Conservation (phyloP, 345 rosid species). For the Hirschfeldia incana region DNA sequence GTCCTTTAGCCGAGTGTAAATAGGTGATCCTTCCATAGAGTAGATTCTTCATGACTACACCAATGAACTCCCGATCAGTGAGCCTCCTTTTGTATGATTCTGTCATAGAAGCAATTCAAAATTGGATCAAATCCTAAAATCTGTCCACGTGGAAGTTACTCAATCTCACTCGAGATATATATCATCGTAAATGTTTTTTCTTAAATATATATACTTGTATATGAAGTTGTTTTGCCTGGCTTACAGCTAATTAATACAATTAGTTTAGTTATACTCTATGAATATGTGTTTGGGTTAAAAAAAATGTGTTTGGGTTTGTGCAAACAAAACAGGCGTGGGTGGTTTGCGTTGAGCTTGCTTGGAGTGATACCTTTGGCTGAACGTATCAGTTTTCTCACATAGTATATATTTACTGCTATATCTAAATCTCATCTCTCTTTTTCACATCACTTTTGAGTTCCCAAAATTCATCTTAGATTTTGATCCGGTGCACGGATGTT, state of each 20-base stretch:
- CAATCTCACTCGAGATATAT: too few species aligned
- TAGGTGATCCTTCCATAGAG: constrained; percentile 69
- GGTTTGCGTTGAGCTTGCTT: constrained; percentile 70
- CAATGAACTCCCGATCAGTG: constrained; percentile 49
- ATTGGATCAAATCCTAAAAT: too few species aligned
- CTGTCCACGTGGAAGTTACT: too few species aligned
- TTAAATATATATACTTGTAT: neutral
- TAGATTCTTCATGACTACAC: constrained; percentile 55
- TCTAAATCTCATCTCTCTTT: neutral
- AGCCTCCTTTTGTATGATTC: constrained; percentile 63
- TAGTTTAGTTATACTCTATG: neutral
- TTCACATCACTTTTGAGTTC: neutral
- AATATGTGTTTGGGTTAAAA: neutral
- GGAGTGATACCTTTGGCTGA: constrained; percentile 84
- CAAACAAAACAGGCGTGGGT: constrained; percentile 57
- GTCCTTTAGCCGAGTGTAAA: constrained; percentile 67
- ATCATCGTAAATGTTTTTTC: too few species aligned
- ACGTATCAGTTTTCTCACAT: constrained; percentile 87
- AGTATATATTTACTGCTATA: constrained; percentile 45
- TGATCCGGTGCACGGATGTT: too few species aligned
- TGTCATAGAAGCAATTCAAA: constrained; percentile 25
- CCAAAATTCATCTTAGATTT: neutral
- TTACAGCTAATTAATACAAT: too few species aligned
- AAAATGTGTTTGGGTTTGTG: neutral
- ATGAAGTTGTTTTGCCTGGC: neutral